Conservation (phyloP, 306 rosid species). For the Cucurbita ficifolia region DNA sequence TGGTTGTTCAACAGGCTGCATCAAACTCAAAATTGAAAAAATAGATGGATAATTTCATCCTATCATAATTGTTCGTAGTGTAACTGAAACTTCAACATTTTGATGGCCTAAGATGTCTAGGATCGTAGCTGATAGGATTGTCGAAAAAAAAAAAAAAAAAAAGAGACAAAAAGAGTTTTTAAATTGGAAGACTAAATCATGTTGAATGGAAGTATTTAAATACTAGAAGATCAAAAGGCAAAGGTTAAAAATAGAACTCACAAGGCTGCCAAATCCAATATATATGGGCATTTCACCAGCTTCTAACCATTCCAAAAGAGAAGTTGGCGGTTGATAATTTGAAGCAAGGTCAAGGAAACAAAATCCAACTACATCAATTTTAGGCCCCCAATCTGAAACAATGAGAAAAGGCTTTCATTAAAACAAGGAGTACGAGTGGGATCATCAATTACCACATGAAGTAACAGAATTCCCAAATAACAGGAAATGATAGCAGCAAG, state of each 20-base stretch:
- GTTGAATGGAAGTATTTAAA: neutral
- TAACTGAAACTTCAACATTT: neutral
- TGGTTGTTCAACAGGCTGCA: constrained; percentile 70
- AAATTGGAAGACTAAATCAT: neutral
- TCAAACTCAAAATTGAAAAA: constrained; percentile 8
- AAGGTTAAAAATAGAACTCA: constrained; percentile 24
- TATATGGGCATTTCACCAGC: constrained; percentile 64
- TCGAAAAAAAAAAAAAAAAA: neutral
- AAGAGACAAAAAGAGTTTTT: no score
- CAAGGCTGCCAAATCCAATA: constrained; percentile 95
- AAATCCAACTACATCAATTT: constrained; percentile 81
- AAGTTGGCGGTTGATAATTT: constrained; percentile 55
- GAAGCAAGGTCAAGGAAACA: constrained; percentile 98
- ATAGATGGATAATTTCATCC: neutral
- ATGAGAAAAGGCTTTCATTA: constrained; percentile 12
- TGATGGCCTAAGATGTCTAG: neutral
- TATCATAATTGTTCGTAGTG: neutral
- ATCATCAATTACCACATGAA: neutral
- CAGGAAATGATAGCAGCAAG: neutral
- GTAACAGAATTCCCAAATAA: neutral
- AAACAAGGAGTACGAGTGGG: neutral
- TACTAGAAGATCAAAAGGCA: neutral
- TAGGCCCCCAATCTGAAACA: constrained; percentile 88
- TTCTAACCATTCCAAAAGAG: constrained; percentile 65
- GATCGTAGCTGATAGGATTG: neutral